Evolutionary conservation across 352 stramenopile species (phyloP).

Genomic region (Globisporangium cederbergense): DNA sequence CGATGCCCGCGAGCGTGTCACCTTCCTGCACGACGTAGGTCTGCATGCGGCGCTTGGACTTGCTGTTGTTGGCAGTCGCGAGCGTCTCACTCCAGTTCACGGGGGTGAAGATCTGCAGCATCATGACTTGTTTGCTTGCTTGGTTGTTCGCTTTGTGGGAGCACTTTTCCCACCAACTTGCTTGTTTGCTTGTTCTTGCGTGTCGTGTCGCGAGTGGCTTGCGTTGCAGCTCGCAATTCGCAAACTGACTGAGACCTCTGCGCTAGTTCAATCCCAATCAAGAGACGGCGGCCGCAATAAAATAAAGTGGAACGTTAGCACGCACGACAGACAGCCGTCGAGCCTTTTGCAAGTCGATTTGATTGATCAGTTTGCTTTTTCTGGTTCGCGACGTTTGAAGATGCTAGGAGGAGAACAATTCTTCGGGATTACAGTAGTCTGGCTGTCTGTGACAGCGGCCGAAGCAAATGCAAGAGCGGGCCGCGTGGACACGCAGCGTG

Average conservation of each 20-base stretch:
- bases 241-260: background rate
- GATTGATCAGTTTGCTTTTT: too few species aligned
- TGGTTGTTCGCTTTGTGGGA: too few species aligned
- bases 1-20: slow-evolving; percentile 44
- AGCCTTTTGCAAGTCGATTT: background rate
- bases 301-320: background rate
- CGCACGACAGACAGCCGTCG: background rate
- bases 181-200: background rate
- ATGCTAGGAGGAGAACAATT: background rate
- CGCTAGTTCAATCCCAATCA: background rate
- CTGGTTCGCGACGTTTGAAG: background rate
- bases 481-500: too few species aligned
- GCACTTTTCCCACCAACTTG: slow-evolving; percentile 5
- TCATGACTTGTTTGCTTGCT: slow-evolving; percentile 11
- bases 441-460: too few species aligned
- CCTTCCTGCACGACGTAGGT: slow-evolving; percentile 37
- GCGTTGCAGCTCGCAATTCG: slow-evolving; percentile 1
- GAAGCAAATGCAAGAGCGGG: too few species aligned
- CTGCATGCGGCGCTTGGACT: slow-evolving; percentile 16
- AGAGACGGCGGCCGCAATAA: background rate
- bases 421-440: background rate
- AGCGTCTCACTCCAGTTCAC: slow-evolving; percentile 29
- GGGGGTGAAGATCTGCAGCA: slow-evolving; percentile 38
- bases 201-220: background rate
- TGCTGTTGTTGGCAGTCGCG: slow-evolving; percentile 10